Conservation (phyloP, 768 basidiomycete species). For the Suillus placidus region DNA sequence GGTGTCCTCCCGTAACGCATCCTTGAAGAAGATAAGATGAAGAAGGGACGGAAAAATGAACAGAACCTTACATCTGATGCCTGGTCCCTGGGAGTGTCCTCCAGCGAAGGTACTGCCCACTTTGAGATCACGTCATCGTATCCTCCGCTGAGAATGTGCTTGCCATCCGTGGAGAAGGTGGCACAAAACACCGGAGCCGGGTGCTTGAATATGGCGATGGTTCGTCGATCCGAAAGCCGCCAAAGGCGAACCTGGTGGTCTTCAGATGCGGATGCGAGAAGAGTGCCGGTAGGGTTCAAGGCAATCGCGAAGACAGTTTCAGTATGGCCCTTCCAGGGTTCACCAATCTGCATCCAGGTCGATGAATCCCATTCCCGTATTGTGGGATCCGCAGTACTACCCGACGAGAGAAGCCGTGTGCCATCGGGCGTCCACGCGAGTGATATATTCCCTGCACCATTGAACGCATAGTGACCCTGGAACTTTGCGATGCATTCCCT, state of each 20-base stretch:
- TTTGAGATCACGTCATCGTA: not conserved
- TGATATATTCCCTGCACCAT: not conserved
- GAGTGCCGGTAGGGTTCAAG: not conserved
- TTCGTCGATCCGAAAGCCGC: not conserved
- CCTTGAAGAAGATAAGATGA: not conserved
- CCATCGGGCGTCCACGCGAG: not conserved
- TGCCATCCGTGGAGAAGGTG: slow-evolving; percentile 1
- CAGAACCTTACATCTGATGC: not conserved
- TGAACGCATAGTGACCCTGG: not conserved
- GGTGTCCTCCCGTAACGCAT: not conserved
- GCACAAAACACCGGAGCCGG: not conserved
- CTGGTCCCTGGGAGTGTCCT: not conserved
- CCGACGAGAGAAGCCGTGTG: not conserved
- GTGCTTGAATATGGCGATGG: not conserved
- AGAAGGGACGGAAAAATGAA: not conserved
- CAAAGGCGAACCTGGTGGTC: not conserved
- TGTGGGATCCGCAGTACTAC: too few species aligned
- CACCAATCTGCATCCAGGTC: not conserved
- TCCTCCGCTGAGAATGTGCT: not conserved
- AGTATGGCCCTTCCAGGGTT: not conserved
- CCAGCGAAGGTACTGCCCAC: not conserved
- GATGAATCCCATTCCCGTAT: not conserved
- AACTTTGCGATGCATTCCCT: not conserved
- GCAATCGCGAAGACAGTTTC: not conserved
- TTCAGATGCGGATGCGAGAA: not conserved